Conservation (phyloP, 495 filamentous ascomycete genomes). For the Penicillium diatomitis region DNA sequence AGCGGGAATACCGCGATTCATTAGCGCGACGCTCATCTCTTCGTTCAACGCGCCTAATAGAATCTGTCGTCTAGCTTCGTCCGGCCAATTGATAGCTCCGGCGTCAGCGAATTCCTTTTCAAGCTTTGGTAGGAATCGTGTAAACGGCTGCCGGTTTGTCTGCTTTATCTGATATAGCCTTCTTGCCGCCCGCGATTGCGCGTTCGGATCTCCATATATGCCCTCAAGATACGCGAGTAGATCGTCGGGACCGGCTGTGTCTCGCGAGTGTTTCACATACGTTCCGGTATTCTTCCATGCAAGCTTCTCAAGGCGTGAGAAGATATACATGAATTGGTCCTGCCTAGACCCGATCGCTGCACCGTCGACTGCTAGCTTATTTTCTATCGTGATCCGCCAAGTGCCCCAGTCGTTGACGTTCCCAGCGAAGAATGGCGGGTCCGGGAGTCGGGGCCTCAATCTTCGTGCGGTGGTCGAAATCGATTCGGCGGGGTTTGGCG, state of each 20-base stretch:
- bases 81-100: neutral
- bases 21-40: neutral
- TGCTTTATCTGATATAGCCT: conserved; percentile 1
- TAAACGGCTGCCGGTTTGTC: neutral
- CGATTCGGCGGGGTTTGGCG: too few species aligned
- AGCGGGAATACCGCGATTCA: neutral
- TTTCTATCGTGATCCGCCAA: neutral
- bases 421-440: neutral
- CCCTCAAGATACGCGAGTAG: neutral
- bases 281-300: conserved; percentile 3
- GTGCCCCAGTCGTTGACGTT: neutral
- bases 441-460: neutral
- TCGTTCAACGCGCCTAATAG: neutral
- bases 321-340: neutral
- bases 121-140: neutral
- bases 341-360: neutral
- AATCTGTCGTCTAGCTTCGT: neutral
- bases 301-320: neutral
- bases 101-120: too few species aligned
- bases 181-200: neutral
- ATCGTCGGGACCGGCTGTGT: neutral
- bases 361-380: neutral
- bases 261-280: neutral
- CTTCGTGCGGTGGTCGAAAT: too few species aligned
- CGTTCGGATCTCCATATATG: conserved; percentile 1